A percentile compares a stretch with the other conserved stretches of the same genome.
phyloP scores from a whole-genome alignment of 2,329 filamentous ascomycete species.

The Fusarium buxicola region DNA sequence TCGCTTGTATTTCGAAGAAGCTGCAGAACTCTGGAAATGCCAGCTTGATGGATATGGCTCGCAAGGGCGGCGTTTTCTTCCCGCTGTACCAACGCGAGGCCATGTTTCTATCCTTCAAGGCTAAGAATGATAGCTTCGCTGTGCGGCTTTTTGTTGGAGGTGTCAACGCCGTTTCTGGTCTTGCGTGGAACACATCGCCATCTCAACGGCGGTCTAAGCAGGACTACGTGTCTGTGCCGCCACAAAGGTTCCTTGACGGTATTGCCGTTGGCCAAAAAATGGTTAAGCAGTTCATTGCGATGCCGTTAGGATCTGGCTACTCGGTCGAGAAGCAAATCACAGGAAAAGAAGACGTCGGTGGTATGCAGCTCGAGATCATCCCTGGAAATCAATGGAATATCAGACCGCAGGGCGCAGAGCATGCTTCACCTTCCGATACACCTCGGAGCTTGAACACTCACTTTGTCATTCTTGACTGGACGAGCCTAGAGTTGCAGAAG shows the following conservation, averaged over 20 bases:
- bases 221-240: constrained; percentile 13
- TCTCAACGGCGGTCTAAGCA: not conserved
- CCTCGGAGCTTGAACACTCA: too few species aligned
- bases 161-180: constrained; percentile 18
- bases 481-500: too few species aligned
- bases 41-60: constrained; percentile 18
- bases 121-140: constrained; percentile 6
- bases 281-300: constrained; percentile 22
- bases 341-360: constrained; percentile 11
- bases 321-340: constrained; percentile 25
- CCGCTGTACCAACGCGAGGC: constrained; percentile 24
- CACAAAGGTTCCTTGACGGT: constrained; percentile 19
- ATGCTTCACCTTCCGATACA: too few species aligned
- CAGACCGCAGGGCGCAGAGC: too few species aligned
- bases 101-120: constrained; percentile 20
- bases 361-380: constrained; percentile 15
- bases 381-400: constrained; percentile 3
- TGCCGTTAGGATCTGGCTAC: constrained; percentile 22
- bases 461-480: too few species aligned
- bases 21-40: constrained; percentile 8
- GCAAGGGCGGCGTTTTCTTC: constrained; percentile 21
- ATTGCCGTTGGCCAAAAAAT: constrained; percentile 3
- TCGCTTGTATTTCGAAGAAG: constrained; percentile 1
- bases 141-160: constrained; percentile 10
- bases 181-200: not conserved